Conservation (phyloP, 2,329 filamentous ascomycete species). For the Cordyceps cicadae region DNA sequence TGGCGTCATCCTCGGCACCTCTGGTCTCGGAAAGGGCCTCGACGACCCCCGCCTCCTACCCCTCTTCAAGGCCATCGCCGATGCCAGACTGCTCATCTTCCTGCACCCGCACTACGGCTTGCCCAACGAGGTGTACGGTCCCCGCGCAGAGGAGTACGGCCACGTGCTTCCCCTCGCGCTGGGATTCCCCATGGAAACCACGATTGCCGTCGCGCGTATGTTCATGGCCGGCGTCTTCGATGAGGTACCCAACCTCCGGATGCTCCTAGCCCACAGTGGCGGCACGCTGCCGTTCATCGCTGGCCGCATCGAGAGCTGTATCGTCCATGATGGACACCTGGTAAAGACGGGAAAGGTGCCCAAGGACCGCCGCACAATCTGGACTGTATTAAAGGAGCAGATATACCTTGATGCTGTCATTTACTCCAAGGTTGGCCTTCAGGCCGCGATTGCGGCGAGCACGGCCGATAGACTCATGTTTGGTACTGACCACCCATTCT, state of each 20-base stretch:
- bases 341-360: slow-evolving; percentile 51
- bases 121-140: slow-evolving; percentile 70
- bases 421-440: slow-evolving; percentile 66
- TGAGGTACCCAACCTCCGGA: slow-evolving; percentile 55
- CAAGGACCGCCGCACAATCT: slow-evolving; percentile 40
- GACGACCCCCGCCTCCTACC: slow-evolving; percentile 69
- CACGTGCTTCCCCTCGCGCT: slow-evolving; percentile 80
- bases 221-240: slow-evolving; percentile 82
- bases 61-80: slow-evolving; percentile 62
- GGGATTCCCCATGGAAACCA: slow-evolving; percentile 88
- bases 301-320: slow-evolving; percentile 79
- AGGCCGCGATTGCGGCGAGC: slow-evolving; percentile 59
- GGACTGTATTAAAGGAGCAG: slow-evolving; percentile 57
- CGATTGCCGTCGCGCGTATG: slow-evolving; percentile 82
- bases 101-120: slow-evolving; percentile 90
- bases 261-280: slow-evolving; percentile 80
- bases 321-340: slow-evolving; percentile 72
- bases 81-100: slow-evolving; percentile 61
- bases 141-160: slow-evolving; percentile 64
- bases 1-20: slow-evolving; percentile 83
- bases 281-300: slow-evolving; percentile 85
- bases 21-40: slow-evolving; percentile 68
- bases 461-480: slow-evolving; percentile 68
- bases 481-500: slow-evolving; percentile 78
- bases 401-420: slow-evolving; percentile 84